A percentile compares a stretch with the other conserved stretches of the same genome.
Conservation (phyloP, 805 yeast species). For the Candida oleophila region DNA sequence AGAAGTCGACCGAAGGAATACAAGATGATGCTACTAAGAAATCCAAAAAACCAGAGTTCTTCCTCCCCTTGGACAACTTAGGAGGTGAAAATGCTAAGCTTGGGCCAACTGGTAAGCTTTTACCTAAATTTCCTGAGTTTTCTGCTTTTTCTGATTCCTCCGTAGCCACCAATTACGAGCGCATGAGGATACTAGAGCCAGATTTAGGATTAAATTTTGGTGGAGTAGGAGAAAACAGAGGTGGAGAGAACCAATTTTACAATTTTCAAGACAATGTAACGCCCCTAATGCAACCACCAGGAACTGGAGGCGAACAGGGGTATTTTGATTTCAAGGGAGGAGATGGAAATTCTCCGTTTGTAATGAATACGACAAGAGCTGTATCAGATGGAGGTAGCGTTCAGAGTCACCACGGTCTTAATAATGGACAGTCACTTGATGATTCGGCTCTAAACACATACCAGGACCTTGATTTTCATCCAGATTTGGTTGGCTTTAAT, state of each 20-base stretch:
- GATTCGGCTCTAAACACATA: not conserved
- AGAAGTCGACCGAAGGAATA: not conserved
- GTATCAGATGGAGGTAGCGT: constrained; percentile 3
- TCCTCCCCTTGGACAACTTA: constrained; percentile 25
- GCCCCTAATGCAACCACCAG: constrained; percentile 35
- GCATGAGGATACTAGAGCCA: constrained; percentile 13
- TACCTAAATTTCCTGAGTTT: constrained; percentile 10
- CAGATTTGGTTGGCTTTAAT: constrained; percentile 20
- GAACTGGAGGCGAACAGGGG: constrained; percentile 11
- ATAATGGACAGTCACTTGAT: not conserved
- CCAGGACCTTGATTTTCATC: constrained; percentile 4
- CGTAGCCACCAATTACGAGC: constrained; percentile 13
- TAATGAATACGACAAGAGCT: constrained; percentile 7
- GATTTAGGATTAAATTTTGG: constrained; percentile 9
- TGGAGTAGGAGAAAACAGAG: constrained; percentile 1
- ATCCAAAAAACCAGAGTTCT: constrained; percentile 24
- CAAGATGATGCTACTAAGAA: not conserved
- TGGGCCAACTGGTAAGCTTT: constrained; percentile 6
- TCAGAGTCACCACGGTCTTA: not conserved
- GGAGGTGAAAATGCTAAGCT: not conserved
- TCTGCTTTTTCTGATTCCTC: constrained; percentile 19
- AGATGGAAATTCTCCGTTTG: constrained; percentile 10
- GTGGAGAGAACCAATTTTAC: constrained; percentile 6
- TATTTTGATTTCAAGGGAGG: constrained; percentile 12
- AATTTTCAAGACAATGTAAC: constrained; percentile 19